These are phyloP conservation scores for Eucalyptus guilfoylei DNA, from an alignment of 345 rosid species.

Conservation along the genomic window DNA sequence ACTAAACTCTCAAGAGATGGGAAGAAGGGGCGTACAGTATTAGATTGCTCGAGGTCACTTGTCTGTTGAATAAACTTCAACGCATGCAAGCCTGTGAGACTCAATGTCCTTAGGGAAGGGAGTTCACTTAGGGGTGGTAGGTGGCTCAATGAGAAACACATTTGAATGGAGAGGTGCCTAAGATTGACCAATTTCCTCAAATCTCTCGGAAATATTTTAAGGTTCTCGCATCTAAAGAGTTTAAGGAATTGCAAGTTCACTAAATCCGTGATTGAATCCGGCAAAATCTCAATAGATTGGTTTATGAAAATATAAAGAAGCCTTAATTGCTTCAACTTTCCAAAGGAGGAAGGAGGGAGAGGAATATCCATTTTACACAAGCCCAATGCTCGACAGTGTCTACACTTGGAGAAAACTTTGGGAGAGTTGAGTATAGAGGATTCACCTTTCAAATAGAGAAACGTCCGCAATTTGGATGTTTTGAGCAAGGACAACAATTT, in stretches of 20 bases:
- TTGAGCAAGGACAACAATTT: neutral
- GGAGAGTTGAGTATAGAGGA: neutral
- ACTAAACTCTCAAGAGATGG: neutral
- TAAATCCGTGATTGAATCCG: neutral
- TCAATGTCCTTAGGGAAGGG: neutral
- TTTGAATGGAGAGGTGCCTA: rapidly evolving
- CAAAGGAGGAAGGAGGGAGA: neutral
- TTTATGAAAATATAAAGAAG: neutral
- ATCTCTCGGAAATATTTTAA: neutral
- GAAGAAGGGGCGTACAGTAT: neutral
- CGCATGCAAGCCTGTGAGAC: rapidly evolving
- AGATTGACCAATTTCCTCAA: neutral
- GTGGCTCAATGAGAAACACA: rapidly evolving
- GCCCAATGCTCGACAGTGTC: neutral
- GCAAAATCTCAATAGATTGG: neutral
- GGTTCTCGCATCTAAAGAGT: rapidly evolving
- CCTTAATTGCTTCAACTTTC: neutral
- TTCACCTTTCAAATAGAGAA: neutral
- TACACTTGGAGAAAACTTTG: neutral
- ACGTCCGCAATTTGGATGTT: neutral
- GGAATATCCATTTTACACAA: neutral
- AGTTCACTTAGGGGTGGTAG: neutral
- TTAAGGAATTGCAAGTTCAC: neutral
- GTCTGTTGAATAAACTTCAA: neutral
- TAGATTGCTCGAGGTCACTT: rapidly evolving